These are phyloP conservation scores for Chenopodium formosanum DNA, from an alignment of 148 eudicot species.

Conservation along the genomic window DNA sequence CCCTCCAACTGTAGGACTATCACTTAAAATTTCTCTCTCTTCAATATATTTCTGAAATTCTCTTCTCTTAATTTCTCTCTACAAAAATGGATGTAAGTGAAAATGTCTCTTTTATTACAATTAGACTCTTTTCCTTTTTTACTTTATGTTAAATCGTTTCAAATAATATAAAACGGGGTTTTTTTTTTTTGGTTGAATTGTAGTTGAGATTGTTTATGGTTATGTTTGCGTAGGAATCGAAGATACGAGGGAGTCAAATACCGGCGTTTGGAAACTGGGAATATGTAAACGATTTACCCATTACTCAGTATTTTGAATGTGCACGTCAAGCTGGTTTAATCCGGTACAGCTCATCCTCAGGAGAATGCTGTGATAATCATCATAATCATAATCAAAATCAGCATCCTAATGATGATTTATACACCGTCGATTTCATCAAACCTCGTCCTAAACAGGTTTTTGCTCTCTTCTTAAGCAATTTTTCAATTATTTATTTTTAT, in stretches of 20 bases:
- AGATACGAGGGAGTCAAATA: conserved; percentile 36
- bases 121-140: no score
- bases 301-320: conserved; percentile 72
- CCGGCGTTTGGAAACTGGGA: conserved; percentile 87
- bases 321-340: conserved; percentile 64
- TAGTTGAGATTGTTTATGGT: neutral
- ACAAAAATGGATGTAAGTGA: conserved; percentile 5
- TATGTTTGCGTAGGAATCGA: conserved; percentile 10
- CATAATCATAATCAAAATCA: neutral
- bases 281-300: conserved; percentile 55
- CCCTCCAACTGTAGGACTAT: neutral
- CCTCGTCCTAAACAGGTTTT: conserved; percentile 29
- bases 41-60: neutral
- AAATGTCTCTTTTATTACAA: neutral
- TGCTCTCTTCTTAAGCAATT: no score
- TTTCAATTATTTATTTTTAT: no score
- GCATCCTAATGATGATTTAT: conserved; percentile 13
- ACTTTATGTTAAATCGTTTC: no score
- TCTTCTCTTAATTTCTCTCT: neutral
- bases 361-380: conserved; percentile 26
- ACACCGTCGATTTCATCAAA: conserved; percentile 12
- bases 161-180: no score
- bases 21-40: neutral
- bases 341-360: conserved; percentile 51
- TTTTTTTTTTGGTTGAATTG: neutral